Evolutionary conservation across 177 flowering plant species (phyloP).

Genomic region (Vitis hybrid): DNA sequence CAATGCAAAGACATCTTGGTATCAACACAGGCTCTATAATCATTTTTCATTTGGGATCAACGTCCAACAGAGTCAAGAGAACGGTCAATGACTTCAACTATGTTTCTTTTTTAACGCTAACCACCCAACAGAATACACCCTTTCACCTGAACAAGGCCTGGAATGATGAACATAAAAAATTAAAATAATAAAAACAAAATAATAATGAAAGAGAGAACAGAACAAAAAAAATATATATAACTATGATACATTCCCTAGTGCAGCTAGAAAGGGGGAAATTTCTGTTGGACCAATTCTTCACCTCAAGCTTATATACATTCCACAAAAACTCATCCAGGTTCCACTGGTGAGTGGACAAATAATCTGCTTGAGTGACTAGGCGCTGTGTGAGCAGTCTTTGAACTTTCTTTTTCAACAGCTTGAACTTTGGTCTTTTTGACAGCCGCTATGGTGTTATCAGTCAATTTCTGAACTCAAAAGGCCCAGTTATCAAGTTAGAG

Average conservation of each 20-base stretch:
- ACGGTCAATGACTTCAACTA: too few species aligned
- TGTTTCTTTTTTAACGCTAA: too few species aligned
- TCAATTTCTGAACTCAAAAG: not conserved
- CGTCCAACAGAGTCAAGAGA: too few species aligned
- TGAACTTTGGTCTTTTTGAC: not conserved
- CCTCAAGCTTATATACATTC: too few species aligned
- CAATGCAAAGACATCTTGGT: too few species aligned
- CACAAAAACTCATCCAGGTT: too few species aligned
- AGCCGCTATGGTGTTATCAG: not conserved
- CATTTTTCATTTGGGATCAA: too few species aligned
- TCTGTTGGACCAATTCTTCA: too few species aligned
- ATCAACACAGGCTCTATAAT: too few species aligned
- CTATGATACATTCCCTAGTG: conserved; percentile 19
- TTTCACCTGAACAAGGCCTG: too few species aligned
- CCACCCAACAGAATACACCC: too few species aligned
- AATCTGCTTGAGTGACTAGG: not conserved
- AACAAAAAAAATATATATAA: not conserved
- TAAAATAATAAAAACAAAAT: not conserved
- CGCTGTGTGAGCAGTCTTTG: not conserved
- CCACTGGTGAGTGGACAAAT: too few species aligned
- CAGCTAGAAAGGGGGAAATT: not conserved
- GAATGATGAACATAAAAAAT: not conserved
- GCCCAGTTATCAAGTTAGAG: conserved; percentile 38
- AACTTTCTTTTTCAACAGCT: not conserved
- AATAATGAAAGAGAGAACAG: not conserved